A percentile compares a stretch with the other conserved stretches of the same genome.
Conservation (phyloP, 768 basidiomycete genomes). For the Gelatoporia subvermispora region DNA sequence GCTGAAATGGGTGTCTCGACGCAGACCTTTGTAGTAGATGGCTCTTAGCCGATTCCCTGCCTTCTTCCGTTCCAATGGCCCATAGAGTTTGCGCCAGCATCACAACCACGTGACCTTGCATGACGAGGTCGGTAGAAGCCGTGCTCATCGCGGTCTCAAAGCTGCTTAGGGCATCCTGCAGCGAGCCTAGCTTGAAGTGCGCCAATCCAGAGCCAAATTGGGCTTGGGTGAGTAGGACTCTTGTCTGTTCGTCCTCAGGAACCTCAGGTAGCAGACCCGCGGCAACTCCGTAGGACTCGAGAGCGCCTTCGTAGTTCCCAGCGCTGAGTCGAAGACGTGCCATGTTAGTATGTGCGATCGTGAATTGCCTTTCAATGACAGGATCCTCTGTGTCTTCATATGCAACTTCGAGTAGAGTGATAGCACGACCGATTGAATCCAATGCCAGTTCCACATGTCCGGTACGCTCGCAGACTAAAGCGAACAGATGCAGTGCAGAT, state of each 20-base stretch:
- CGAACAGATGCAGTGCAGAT: slow-evolving; percentile 76
- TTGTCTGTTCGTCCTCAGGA: slow-evolving; percentile 26
- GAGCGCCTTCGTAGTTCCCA: slow-evolving; percentile 52
- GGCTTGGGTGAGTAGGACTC: slow-evolving; percentile 53
- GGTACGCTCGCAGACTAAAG: slow-evolving; percentile 80
- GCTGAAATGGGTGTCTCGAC: neutral
- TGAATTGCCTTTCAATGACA: slow-evolving; percentile 71
- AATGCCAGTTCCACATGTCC: slow-evolving; percentile 63
- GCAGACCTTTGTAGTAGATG: slow-evolving; percentile 79
- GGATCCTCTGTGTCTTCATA: slow-evolving; percentile 88
- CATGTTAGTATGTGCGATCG: slow-evolving; percentile 75
- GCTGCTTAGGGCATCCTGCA: slow-evolving; percentile 54
- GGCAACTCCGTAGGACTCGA: slow-evolving; percentile 68
- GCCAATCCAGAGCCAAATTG: slow-evolving; percentile 72
- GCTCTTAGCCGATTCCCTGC: slow-evolving; percentile 69
- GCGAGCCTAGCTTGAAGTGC: slow-evolving; percentile 57
- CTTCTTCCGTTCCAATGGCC: slow-evolving; percentile 74
- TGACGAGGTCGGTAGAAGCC: slow-evolving; percentile 39
- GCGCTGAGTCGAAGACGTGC: slow-evolving; percentile 70
- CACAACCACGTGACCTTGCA: slow-evolving; percentile 68
- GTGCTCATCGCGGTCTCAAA: slow-evolving; percentile 66
- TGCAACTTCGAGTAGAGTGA: slow-evolving; percentile 69
- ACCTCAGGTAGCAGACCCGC: slow-evolving; percentile 63
- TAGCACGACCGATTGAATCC: slow-evolving; percentile 54
- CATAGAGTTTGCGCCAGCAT: slow-evolving; percentile 84